These are phyloP conservation scores for Juglanconis sp. DNA, from an alignment of 2,329 filamentous ascomycete species.

Conservation along the genomic window DNA sequence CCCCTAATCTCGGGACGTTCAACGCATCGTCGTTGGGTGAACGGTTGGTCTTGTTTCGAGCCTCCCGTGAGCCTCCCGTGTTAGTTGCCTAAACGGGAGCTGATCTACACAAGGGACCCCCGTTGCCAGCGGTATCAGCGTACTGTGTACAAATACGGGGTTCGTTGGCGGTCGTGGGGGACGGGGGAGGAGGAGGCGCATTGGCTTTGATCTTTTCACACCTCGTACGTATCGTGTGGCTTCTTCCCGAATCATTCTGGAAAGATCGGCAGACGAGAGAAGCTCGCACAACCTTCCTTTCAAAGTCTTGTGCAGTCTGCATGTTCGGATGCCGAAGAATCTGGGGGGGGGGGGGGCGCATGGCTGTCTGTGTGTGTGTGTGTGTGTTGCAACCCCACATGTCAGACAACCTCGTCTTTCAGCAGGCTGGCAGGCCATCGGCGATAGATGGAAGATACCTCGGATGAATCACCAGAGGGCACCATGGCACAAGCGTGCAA, in stretches of 20 bases:
- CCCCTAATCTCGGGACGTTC: too few relatives aligned
- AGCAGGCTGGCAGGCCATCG: background rate
- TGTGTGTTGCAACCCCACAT: conserved; percentile 24
- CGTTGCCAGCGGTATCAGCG: background rate
- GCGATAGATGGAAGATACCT: too few relatives aligned
- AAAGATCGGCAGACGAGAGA: background rate
- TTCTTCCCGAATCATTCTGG: background rate
- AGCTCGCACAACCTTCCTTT: background rate
- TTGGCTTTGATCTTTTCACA: too few relatives aligned
- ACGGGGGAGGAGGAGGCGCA: too few relatives aligned
- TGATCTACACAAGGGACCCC: conserved; percentile 3
- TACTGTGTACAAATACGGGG: background rate
- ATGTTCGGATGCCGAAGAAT: background rate
- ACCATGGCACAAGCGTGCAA: background rate
- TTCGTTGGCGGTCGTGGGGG: background rate
- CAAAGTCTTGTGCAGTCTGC: background rate
- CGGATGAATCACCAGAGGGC: too few relatives aligned
- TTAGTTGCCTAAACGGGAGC: background rate
- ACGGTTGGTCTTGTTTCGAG: too few relatives aligned
- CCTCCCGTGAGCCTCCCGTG: background rate
- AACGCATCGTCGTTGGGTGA: too few relatives aligned
- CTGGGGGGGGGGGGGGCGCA: background rate
- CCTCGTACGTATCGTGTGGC: too few relatives aligned
- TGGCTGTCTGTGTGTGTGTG: conserved; percentile 28
- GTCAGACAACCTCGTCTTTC: background rate